Evolutionary conservation across 495 filamentous ascomycete species (phyloP).

Genomic region (Haplographium delicatum): DNA sequence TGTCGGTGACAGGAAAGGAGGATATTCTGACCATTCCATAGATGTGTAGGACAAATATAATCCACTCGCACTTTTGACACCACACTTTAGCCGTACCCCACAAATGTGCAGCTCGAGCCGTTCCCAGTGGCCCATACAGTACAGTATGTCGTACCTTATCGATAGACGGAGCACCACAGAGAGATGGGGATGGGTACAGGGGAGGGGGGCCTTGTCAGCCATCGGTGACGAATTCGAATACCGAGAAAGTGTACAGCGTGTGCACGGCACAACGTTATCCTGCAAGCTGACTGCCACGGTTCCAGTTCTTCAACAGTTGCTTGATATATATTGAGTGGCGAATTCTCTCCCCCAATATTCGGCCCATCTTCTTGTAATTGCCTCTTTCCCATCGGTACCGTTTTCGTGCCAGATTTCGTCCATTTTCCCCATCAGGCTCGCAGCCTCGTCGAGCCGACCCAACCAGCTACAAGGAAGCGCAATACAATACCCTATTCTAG

Average conservation of each 20-base stretch:
- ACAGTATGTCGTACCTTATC: neutral
- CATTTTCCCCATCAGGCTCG: neutral
- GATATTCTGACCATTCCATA: neutral
- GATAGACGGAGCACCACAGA: neutral
- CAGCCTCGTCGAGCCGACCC: neutral
- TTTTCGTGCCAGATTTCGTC: neutral
- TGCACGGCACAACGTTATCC: neutral
- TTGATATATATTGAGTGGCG: too few relatives aligned
- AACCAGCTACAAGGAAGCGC: neutral
- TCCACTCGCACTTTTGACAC: neutral
- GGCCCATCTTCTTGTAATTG: too few relatives aligned
- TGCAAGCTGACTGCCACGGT: too few relatives aligned
- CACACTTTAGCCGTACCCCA: neutral
- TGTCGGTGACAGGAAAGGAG: constrained; percentile 5
- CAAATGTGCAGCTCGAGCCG: neutral
- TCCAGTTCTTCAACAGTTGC: too few relatives aligned
- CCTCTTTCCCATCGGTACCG: too few relatives aligned
- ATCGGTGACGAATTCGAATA: neutral
- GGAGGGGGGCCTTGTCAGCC: neutral
- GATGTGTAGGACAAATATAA: neutral
- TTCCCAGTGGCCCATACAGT: neutral
- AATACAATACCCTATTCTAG: neutral
- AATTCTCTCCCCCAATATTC: too few relatives aligned
- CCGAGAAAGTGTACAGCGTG: neutral
- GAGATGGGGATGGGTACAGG: neutral